Evolutionary conservation across 2,329 filamentous ascomycete species (phyloP).

Genomic region (Fusarium paranaense): DNA sequence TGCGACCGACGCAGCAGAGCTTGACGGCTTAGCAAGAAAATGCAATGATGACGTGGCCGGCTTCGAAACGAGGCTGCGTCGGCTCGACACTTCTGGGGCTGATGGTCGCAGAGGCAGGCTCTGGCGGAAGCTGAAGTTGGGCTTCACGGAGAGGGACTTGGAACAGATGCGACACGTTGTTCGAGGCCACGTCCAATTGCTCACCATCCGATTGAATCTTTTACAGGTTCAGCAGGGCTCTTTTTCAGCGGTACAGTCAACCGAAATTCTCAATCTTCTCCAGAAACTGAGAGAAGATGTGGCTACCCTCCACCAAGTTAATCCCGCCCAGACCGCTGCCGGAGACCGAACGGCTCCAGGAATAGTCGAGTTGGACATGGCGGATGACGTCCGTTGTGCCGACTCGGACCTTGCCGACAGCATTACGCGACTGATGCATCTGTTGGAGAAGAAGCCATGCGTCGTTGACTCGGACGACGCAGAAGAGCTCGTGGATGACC

Average conservation of each 20-base stretch:
- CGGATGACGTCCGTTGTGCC: not conserved
- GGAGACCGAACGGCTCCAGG: fast-evolving
- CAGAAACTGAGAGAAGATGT: not conserved
- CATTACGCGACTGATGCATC: not conserved
- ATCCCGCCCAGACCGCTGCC: fast-evolving
- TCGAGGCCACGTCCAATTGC: not conserved
- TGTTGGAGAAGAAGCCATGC: not conserved
- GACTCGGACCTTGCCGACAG: not conserved
- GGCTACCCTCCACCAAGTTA: fast-evolving
- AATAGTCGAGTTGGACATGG: not conserved
- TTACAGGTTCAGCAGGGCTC: not conserved
- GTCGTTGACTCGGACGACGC: not conserved
- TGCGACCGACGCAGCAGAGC: not conserved
- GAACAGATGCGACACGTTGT: not conserved
- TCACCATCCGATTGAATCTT: not conserved
- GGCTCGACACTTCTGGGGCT: fast-evolving
- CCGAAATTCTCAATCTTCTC: not conserved
- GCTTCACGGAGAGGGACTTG: not conserved
- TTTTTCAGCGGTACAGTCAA: not conserved
- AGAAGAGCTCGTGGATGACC: not conserved
- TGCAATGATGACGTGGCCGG: not conserved
- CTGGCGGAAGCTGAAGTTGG: not conserved
- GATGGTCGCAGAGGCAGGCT: not conserved
- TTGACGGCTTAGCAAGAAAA: fast-evolving
- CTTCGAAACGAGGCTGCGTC: fast-evolving